phyloP scores from a whole-genome alignment of 768 basidiomycete species.

The Dentipellis sp. region DNA sequence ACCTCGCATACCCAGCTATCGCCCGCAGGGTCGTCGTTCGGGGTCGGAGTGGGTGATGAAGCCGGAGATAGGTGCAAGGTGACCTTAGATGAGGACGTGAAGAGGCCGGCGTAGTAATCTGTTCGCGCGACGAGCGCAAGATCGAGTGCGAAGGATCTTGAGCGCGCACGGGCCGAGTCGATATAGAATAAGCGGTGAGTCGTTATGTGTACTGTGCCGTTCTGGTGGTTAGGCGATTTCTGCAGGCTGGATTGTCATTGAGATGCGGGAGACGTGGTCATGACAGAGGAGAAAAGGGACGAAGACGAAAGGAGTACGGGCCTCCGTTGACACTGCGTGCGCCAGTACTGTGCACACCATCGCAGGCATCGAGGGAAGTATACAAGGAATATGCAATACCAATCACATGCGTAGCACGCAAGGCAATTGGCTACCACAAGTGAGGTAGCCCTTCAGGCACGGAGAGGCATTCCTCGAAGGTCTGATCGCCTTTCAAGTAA shows the following conservation, averaged over 20 bases:
- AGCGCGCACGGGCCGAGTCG: conserved; percentile 37
- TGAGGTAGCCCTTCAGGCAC: no score
- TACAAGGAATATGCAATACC: no score
- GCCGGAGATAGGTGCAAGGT: conserved; percentile 54
- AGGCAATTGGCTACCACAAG: no score
- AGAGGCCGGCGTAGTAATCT: conserved; percentile 83
- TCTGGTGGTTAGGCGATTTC: conserved; percentile 75
- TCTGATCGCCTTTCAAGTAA: no score
- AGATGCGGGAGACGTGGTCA: conserved; percentile 5
- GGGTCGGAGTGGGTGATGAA: conserved; percentile 14
- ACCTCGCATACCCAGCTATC: conserved; percentile 80
- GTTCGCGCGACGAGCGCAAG: conserved; percentile 63
- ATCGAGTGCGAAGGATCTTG: conserved; percentile 58
- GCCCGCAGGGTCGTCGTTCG: conserved; percentile 22
- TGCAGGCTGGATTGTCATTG: conserved; percentile 48
- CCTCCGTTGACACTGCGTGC: no score
- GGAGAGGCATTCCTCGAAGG: no score
- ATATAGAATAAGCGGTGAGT: conserved; percentile 84
- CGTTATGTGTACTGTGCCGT: conserved; percentile 63
- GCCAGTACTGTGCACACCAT: no score
- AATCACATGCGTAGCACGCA: no score
- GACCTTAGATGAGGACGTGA: conserved; percentile 84
- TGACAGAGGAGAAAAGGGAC: background rate
- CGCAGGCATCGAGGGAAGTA: no score
- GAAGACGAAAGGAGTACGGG: background rate